A percentile compares a stretch with the other conserved stretches of the same genome.
phyloP scores from a whole-genome alignment of 2,329 filamentous ascomycete genomes.

The Pseudocercospora crystallina region DNA sequence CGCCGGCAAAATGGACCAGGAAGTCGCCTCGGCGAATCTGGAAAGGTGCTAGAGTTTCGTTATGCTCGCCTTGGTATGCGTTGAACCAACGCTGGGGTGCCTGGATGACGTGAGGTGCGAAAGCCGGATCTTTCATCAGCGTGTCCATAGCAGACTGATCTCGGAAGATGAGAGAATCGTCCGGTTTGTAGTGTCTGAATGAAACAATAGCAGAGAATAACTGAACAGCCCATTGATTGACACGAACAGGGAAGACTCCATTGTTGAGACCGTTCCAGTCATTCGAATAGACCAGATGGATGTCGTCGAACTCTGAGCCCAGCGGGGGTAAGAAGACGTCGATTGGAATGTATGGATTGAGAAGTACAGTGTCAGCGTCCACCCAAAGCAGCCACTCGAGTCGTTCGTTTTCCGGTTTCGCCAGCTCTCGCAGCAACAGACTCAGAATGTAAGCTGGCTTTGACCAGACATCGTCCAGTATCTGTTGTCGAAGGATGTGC shows the following conservation, averaged over 20 bases:
- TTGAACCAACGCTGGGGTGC: slow-evolving; percentile 48
- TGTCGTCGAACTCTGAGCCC: slow-evolving; percentile 35
- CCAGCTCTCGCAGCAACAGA: slow-evolving; percentile 40
- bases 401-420: slow-evolving; percentile 39
- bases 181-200: slow-evolving; percentile 41
- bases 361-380: slow-evolving; percentile 46
- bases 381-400: slow-evolving; percentile 48
- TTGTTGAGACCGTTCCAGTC: slow-evolving; percentile 47
- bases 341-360: slow-evolving; percentile 44
- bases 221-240: slow-evolving; percentile 41
- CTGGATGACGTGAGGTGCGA: slow-evolving; percentile 35
- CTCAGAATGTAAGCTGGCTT: slow-evolving; percentile 47
- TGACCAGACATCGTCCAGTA: slow-evolving; percentile 47
- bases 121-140: slow-evolving; percentile 37
- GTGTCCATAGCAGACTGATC: slow-evolving; percentile 45
- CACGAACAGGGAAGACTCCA: slow-evolving; percentile 44
- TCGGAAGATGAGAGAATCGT: slow-evolving; percentile 36
- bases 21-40: slow-evolving; percentile 43
- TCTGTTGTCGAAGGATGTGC: slow-evolving; percentile 42
- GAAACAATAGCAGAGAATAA: slow-evolving; percentile 42
- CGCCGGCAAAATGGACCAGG: slow-evolving; percentile 46
- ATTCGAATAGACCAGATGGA: slow-evolving; percentile 39
- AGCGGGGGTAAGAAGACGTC: slow-evolving; percentile 42
- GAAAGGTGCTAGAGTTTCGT: slow-evolving; percentile 37
- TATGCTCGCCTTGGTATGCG: slow-evolving; percentile 42